Percentiles rank a stretch among this genome's conserved stretches.
phyloP scores from a whole-genome alignment of 257 asterid species.

The Nicotiana knightiana region DNA sequence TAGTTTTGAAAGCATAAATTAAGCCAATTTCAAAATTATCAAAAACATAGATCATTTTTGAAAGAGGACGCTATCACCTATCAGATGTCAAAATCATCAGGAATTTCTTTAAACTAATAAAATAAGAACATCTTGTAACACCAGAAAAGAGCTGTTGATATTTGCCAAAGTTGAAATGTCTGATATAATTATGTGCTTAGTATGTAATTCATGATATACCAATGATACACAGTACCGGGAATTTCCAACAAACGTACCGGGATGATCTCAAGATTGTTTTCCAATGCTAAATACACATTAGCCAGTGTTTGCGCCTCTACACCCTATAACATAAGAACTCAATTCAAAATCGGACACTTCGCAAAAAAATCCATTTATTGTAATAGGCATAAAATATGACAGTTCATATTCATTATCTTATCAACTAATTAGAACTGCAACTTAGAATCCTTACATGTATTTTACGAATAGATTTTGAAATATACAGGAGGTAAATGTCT shows the following conservation, averaged over 20 bases:
- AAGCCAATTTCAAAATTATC: background rate
- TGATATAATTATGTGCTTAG: background rate
- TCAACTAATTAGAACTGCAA: background rate
- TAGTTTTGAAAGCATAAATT: background rate
- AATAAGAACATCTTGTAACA: background rate
- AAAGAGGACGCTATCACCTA: background rate
- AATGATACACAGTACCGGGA: background rate
- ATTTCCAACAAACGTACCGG: conserved; percentile 54
- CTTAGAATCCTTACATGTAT: background rate
- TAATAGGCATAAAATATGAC: background rate
- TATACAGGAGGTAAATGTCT: conserved; percentile 13
- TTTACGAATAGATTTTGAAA: background rate
- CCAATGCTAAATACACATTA: conserved; percentile 95
- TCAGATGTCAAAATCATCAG: background rate
- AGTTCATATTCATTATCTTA: background rate
- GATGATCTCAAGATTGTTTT: conserved; percentile 94
- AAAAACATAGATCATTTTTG: background rate
- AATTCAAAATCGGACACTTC: background rate
- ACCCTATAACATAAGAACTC: conserved; percentile 50
- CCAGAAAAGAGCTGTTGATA: background rate
- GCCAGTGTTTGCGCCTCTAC: conserved; percentile 99
- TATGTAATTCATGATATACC: background rate
- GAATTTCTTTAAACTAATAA: background rate
- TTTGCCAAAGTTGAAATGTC: background rate
- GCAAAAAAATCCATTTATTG: background rate